A percentile compares a stretch with the other conserved stretches of the same genome.
Conservation (phyloP, 352 stramenopile species). For the Globisporangium middletonii region DNA sequence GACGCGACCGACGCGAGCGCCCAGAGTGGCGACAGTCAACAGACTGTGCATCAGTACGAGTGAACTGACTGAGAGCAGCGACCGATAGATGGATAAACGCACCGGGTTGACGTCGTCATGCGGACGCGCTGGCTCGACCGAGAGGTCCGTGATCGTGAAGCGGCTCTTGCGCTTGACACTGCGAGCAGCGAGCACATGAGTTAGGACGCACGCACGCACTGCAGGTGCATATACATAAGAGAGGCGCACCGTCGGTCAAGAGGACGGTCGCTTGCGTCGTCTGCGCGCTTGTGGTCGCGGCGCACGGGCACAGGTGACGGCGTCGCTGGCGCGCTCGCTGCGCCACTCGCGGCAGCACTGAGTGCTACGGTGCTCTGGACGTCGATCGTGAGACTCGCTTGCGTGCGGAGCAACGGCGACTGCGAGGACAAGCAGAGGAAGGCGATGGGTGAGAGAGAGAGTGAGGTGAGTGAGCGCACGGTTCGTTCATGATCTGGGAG, state of each 20-base stretch:
- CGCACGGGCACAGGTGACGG: neutral
- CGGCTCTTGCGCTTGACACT: conserved; percentile 71
- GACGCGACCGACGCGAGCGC: conserved; percentile 3
- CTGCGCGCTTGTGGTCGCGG: neutral
- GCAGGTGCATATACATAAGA: neutral
- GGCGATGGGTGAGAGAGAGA: no score
- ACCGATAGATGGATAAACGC: neutral
- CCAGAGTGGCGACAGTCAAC: neutral
- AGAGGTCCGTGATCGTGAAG: conserved; percentile 85
- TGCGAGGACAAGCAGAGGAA: no score
- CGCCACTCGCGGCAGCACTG: neutral
- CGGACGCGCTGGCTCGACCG: conserved; percentile 29
- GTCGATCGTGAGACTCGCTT: neutral
- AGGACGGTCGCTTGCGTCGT: neutral
- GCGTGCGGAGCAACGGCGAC: no score
- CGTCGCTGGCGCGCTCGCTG: neutral
- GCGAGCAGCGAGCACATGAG: neutral
- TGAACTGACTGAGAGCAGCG: neutral
- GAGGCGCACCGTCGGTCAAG: neutral
- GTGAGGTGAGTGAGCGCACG: no score
- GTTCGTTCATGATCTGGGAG: no score
- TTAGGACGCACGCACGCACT: neutral
- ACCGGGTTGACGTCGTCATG: neutral
- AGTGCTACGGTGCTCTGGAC: neutral
- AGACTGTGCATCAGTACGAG: neutral